Percentiles rank a stretch among this genome's conserved stretches.
phyloP scores from a whole-genome alignment of 257 asterid genomes.

The Solanum rostratum region DNA sequence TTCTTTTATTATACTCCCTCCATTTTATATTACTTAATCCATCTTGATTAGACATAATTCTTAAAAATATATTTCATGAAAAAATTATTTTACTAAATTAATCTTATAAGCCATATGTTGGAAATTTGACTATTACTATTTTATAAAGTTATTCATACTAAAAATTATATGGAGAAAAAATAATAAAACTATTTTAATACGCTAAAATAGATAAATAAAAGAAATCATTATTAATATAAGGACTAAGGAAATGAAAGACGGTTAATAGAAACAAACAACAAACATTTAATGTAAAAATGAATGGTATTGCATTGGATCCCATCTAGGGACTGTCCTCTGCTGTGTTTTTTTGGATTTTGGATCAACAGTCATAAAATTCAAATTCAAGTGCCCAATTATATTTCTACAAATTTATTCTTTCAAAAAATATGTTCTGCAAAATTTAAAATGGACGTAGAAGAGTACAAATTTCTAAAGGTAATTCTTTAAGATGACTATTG shows the following conservation, averaged over 20 bases:
- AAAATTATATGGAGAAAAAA: too few species aligned
- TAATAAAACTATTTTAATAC: too few species aligned
- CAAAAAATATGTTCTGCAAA: neutral
- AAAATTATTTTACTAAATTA: neutral
- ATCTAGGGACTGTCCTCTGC: neutral
- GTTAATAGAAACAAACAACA: neutral
- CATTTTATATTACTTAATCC: neutral
- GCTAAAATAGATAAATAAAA: too few species aligned
- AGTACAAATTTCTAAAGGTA: neutral
- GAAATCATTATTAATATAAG: too few species aligned
- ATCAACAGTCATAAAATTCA: neutral
- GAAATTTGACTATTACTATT: too few species aligned
- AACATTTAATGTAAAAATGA: neutral
- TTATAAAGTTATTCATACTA: too few species aligned
- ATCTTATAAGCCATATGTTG: neutral
- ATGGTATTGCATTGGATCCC: neutral
- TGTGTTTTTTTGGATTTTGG: neutral
- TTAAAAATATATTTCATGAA: neutral
- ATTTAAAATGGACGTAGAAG: neutral
- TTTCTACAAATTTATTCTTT: neutral
- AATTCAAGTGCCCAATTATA: neutral
- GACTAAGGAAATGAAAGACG: too few species aligned
- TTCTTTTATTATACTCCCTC: neutral
- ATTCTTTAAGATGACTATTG: neutral
- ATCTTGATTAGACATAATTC: neutral